These are phyloP conservation scores for Candida neerlandica DNA, from an alignment of 1,139 yeast genomes.

Conservation along the genomic window DNA sequence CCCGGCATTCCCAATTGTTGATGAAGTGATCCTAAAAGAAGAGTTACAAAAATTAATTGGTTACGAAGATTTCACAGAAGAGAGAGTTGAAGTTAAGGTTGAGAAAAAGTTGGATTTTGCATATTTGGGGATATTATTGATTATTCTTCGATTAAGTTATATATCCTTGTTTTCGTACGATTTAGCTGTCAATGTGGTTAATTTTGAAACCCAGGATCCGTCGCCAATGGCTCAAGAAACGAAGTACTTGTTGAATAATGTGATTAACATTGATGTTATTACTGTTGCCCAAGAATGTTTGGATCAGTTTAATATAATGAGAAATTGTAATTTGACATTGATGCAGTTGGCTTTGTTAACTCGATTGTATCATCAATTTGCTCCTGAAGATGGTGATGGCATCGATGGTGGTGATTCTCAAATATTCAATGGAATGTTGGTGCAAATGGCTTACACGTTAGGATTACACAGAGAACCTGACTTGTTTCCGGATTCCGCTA, in stretches of 20 bases:
- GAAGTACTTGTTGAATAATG: conserved; percentile 31
- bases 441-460: conserved; percentile 43
- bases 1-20: conserved; percentile 50
- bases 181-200: conserved; percentile 31
- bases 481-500: conserved; percentile 21
- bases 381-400: conserved; percentile 55
- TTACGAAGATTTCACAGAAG: conserved; percentile 14
- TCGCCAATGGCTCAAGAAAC: conserved; percentile 24
- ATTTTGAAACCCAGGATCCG: conserved; percentile 25
- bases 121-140: conserved; percentile 29
- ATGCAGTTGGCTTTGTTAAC: conserved; percentile 49
- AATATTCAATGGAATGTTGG: conserved; percentile 37
- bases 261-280: conserved; percentile 34
- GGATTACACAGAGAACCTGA: conserved; percentile 51
- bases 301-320: conserved; percentile 38
- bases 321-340: conserved; percentile 45
- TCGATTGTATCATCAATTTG: conserved; percentile 40
- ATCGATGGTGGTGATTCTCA: conserved; percentile 52
- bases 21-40: conserved; percentile 34
- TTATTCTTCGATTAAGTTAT: conserved; percentile 32
- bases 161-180: conserved; percentile 35
- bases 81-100: conserved; percentile 23
- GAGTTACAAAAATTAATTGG: conserved; percentile 29
- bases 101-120: conserved; percentile 36
- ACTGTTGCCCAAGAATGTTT: conserved; percentile 41